Evolutionary conservation across 805 yeast species (phyloP).

Genomic region (Starmera dryadoides): DNA sequence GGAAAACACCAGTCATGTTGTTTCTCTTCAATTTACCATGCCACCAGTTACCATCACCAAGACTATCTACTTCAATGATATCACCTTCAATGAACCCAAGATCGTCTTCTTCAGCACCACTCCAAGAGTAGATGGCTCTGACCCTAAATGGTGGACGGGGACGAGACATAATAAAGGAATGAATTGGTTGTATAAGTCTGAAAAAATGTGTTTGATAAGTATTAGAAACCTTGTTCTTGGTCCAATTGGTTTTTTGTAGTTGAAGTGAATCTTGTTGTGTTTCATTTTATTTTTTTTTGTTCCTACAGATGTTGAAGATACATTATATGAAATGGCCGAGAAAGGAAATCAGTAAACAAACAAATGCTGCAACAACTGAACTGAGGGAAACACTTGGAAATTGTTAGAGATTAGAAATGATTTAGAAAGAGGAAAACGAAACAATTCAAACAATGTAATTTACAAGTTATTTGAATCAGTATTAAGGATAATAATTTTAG

Average conservation of each 20-base stretch:
- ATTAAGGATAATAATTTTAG: too few species aligned
- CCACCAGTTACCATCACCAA: slow-evolving; percentile 91
- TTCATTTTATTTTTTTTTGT: background rate
- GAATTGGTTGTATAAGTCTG: background rate
- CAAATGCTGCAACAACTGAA: background rate
- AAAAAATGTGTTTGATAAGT: too few species aligned
- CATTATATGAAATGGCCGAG: background rate
- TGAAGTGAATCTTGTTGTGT: background rate
- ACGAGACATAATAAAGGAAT: background rate
- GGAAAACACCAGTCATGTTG: slow-evolving; percentile 79
- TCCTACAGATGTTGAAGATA: background rate
- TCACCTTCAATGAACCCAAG: slow-evolving; percentile 94
- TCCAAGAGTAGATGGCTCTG: slow-evolving; percentile 85
- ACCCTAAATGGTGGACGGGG: slow-evolving; percentile 56
- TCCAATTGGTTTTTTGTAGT: background rate
- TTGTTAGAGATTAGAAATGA: too few species aligned
- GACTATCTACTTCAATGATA: slow-evolving; percentile 70
- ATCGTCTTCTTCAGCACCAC: slow-evolving; percentile 85
- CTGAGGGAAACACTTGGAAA: too few species aligned
- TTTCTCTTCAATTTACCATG: slow-evolving; percentile 76
- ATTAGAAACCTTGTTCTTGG: too few species aligned
- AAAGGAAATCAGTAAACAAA: background rate
- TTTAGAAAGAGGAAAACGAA: too few species aligned
- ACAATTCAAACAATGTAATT: too few species aligned
- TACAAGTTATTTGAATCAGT: too few species aligned